Base-by-base conservation (phyloP, 2,329 filamentous ascomycete species). In the Trichophyton verrucosum region DNA sequence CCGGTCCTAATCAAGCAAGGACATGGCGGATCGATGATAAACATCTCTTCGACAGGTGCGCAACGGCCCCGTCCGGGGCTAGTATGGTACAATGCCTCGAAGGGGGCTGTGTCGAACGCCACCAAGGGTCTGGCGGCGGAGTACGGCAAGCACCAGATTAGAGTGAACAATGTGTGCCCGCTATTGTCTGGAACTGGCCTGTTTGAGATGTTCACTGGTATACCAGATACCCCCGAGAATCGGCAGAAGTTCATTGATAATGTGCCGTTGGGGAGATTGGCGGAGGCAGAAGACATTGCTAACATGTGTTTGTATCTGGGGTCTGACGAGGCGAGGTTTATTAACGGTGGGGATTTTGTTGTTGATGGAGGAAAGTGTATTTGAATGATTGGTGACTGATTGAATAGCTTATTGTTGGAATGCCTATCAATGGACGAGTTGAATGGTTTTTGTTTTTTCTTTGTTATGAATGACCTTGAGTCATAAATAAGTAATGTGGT, bases 81-180 rank as follows among this genome's bases (percentile, higher is more conserved):
- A 60, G 75, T 77, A 15, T 77, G 75, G 75, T 77, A 77, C 63
- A 77, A 77, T 68, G 71, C 75, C 0, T 73, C 71, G 22, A 77
- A 77, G 67, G 75, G 70, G 1, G 75, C 75, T 17, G 75, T 77
- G 30, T 72, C 74, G 11, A 77, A 77, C 64, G 83, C 82, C 8
- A 85, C 82, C 2, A 85, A 84, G 73, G 81, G 81, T 9, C 78
- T 91, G 65, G 88, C 87, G 0, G 84, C 86, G 1, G 87, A 91
- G 71, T 91, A 87, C 66, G 88, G 84, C 0, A 80, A 82, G 0
- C 81, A 87, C 60, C 80, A 88, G 65, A 88, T 91, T 64, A 81
- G 87, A 0, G 85, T 91, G 67, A 89, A 89, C 64, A 80, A 82
- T 1, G 82, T 91, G 13, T 87, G 84, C 55, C 87, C 86, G 0